Conservation (phyloP, 352 stramenopile genomes). For the Globisporangium orthogonon region DNA sequence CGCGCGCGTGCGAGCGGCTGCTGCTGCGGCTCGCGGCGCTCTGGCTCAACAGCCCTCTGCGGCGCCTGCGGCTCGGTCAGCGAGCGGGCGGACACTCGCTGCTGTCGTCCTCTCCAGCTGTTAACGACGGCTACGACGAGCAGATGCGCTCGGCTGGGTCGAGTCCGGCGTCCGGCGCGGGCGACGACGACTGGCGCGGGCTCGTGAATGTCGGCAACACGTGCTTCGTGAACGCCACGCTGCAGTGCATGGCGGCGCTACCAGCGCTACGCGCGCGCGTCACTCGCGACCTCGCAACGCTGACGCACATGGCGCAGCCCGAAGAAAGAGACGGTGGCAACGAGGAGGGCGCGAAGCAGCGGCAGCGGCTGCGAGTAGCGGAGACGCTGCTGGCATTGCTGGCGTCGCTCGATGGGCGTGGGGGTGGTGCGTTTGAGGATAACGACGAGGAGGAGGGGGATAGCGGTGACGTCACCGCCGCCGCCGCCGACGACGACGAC, state of each 20-base stretch:
- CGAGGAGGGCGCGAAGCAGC: neutral
- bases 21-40: constrained; percentile 12
- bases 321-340: neutral
- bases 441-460: too few species aligned
- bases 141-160: too few species aligned
- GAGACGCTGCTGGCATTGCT: constrained; percentile 13
- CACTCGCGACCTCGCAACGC: constrained; percentile 16
- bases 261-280: constrained; percentile 32
- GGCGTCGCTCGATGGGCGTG: constrained; percentile 2
- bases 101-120: too few species aligned
- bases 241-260: constrained; percentile 50
- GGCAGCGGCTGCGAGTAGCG: constrained; percentile 6
- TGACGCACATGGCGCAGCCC: neutral
- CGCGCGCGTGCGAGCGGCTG: constrained; percentile 7
- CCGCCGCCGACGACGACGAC: neutral
- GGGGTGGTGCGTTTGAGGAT: too few species aligned
- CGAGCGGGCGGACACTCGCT: too few species aligned
- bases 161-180: too few species aligned
- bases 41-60: constrained; percentile 13
- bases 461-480: too few species aligned
- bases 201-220: constrained; percentile 66
- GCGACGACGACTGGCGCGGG: constrained; percentile 5
- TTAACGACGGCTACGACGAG: neutral
- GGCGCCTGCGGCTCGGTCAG: constrained; percentile 5
- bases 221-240: constrained; percentile 73